These are phyloP conservation scores for Solanum lignicaule DNA, from an alignment of 257 asterid species.

Conservation along the genomic window DNA sequence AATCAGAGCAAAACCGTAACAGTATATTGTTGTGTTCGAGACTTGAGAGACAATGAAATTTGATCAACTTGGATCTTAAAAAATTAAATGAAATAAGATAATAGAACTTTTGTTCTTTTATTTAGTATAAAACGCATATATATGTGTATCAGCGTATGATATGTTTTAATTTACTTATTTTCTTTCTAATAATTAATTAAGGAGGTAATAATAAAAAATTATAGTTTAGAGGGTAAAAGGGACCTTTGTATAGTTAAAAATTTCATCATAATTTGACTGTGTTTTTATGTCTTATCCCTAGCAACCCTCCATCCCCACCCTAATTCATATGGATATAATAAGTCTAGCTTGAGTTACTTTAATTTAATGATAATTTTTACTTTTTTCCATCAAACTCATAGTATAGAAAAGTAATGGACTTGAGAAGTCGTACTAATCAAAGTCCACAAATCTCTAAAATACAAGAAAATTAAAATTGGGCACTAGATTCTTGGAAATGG, in stretches of 20 bases:
- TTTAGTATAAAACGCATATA: too few relatives aligned
- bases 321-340: not conserved
- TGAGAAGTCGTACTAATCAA: not conserved
- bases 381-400: not conserved
- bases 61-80: accelerated
- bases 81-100: too few relatives aligned
- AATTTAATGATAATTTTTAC: not conserved
- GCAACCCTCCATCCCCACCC: not conserved
- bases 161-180: not conserved
- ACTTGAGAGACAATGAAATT: not conserved
- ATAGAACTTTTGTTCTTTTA: too few relatives aligned
- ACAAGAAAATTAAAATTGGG: not conserved
- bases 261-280: not conserved
- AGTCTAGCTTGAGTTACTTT: not conserved
- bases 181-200: too few relatives aligned
- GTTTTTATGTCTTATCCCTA: too few relatives aligned
- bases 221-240: not conserved
- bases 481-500: not conserved
- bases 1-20: too few relatives aligned
- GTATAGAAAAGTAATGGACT: not conserved
- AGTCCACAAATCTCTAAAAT: not conserved
- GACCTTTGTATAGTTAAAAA: not conserved
- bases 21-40: not conserved
- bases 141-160: too few relatives aligned
- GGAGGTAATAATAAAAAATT: not conserved